Evolutionary conservation across 768 basidiomycete species (phyloP), one percentile per base, ranked within the genome.

Genomic region (Rickenella mellea): DNA sequence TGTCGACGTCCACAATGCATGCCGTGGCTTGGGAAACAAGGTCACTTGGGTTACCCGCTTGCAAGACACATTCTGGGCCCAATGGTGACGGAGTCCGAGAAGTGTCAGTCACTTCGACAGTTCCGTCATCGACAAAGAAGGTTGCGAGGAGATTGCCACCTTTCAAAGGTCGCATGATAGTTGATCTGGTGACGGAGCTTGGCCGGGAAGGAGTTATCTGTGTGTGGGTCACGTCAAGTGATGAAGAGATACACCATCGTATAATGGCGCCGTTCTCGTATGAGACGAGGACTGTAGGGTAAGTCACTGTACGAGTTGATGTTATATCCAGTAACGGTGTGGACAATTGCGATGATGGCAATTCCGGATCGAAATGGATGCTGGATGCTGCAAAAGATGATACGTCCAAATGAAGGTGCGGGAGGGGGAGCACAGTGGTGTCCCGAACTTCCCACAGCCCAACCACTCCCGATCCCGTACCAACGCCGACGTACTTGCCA

Each of bases 401-500:
- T n/a, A n/a, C n/a, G n/a, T n/a, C n/a, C n/a, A n/a, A n/a, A n/a
- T n/a, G n/a, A n/a, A n/a, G n/a, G 30, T 69, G 64, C 5, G 70
- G 67, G 17, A 67, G 57, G 15, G 61, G 51, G 25, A 55, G 59
- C 30, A 66, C 53, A 21, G 54, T 51, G 31, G 60, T 65, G 39
- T 63, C 64, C 5, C 62, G 61, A 39, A 86, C 58, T n/a, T 59
- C 60, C 78, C 78, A 91, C 11, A 80, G 60, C 27, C 71, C 71
- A 40, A 91, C 69, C 2, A 69, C 54, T 1, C 90, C 89, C 1
- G 69, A 66, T 11, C 71, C 69, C 11, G 84, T 87, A 5, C 87
- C 88, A 12, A 80, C 76, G 2, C 85, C 86, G 46, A 79, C 77
- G 49, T 73, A 71, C 17, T 66, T 57, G 3, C 84, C 86, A 3